phyloP scores from a whole-genome alignment of 2,329 filamentous ascomycete genomes.

The Aspergillus pseudoviridinutans region DNA sequence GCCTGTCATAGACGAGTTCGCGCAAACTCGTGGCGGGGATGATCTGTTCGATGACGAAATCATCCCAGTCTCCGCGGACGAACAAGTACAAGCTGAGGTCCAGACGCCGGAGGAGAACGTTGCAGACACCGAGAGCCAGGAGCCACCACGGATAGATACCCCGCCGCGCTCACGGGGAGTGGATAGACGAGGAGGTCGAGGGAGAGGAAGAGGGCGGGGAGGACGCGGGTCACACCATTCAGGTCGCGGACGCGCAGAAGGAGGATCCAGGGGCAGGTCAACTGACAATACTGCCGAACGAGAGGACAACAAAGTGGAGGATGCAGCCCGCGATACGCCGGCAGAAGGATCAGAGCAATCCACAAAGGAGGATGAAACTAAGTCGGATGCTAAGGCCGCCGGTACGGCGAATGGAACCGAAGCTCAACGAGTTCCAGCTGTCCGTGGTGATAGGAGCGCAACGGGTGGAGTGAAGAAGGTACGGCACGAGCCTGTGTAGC shows the following conservation, averaged over 20 bases:
- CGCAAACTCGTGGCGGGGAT: slow-evolving; percentile 48
- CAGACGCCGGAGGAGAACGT: slow-evolving; percentile 13
- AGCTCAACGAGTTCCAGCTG: slow-evolving; percentile 39
- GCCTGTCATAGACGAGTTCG: slow-evolving; percentile 43
- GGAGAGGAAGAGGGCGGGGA: slow-evolving; percentile 27
- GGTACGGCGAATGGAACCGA: slow-evolving; percentile 18
- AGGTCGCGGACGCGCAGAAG: slow-evolving; percentile 17
- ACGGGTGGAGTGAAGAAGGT: slow-evolving; percentile 52
- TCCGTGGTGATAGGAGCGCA: slow-evolving; percentile 52
- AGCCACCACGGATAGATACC: slow-evolving; percentile 18
- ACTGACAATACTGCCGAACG: slow-evolving; percentile 11
- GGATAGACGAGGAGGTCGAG: slow-evolving; percentile 29
- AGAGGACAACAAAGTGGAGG: slow-evolving; percentile 10
- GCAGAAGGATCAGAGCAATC: slow-evolving; percentile 8
- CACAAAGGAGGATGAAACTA: slow-evolving; percentile 14
- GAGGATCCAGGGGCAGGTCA: slow-evolving; percentile 13
- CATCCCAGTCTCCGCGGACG: slow-evolving; percentile 39
- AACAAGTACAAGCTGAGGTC: slow-evolving; percentile 22
- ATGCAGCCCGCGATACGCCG: slow-evolving; percentile 12
- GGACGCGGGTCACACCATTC: slow-evolving; percentile 20
- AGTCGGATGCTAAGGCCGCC: slow-evolving; percentile 10
- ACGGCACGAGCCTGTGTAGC: slow-evolving; percentile 2
- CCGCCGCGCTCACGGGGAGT: slow-evolving; percentile 26
- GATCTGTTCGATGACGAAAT: slow-evolving; percentile 51
- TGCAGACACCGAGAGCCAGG: slow-evolving; percentile 13